These are phyloP conservation scores for Lithospermum erythrorhizon DNA, from an alignment of 257 asterid genomes.

Conservation along the genomic window DNA sequence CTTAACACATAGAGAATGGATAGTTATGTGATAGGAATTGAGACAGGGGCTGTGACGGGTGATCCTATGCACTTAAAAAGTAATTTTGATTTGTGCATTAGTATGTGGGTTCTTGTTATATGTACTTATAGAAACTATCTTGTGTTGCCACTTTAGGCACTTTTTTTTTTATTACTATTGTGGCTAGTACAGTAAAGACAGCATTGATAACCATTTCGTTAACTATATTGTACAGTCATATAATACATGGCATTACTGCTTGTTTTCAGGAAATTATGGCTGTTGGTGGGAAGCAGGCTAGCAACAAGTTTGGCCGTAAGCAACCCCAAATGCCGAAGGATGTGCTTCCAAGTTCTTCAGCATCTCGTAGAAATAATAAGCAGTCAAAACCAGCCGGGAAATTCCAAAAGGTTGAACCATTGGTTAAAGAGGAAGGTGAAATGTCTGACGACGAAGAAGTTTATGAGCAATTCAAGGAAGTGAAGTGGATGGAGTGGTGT, in stretches of 20 bases:
- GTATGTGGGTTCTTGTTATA: too few relatives aligned
- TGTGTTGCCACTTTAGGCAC: too few relatives aligned
- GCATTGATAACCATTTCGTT: background rate
- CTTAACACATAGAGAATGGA: too few relatives aligned
- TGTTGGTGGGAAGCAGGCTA: constrained; percentile 60
- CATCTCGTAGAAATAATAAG: constrained; percentile 43
- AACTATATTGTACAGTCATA: constrained; percentile 3
- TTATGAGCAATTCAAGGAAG: constrained; percentile 95
- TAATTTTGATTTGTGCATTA: too few relatives aligned
- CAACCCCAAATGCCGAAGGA: constrained; percentile 67
- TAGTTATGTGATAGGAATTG: too few relatives aligned
- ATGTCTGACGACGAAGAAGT: constrained; percentile 94
- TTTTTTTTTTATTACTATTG: too few relatives aligned
- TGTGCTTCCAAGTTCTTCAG: constrained; percentile 12
- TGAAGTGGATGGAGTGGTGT: constrained; percentile 99
- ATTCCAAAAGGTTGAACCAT: constrained; percentile 63
- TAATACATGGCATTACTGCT: constrained; percentile 11
- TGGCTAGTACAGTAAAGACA: too few relatives aligned
- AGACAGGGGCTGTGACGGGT: too few relatives aligned
- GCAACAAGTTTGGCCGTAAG: constrained; percentile 54
- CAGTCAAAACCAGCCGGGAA: constrained; percentile 44
- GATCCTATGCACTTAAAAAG: too few relatives aligned
- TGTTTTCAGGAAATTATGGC: constrained; percentile 70
- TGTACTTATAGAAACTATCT: too few relatives aligned
- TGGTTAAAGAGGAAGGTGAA: constrained; percentile 98